phyloP scores from a whole-genome alignment of 192 early-diverging fungal species.

The Entomortierella lignicola region DNA sequence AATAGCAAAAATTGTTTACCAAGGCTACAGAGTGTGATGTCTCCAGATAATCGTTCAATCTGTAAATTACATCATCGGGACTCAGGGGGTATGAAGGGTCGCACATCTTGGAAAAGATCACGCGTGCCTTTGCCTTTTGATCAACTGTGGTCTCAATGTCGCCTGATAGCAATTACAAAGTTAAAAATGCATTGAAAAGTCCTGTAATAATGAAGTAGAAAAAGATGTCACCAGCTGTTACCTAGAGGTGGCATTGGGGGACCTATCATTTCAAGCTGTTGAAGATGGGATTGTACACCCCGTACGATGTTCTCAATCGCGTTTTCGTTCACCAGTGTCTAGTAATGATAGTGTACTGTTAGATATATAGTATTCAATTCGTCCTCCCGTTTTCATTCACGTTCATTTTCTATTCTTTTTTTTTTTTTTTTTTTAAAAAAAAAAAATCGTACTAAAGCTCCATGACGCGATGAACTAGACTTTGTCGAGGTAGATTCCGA shows the following conservation, averaged over 20 bases:
- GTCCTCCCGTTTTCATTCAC: background rate
- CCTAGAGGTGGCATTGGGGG: background rate
- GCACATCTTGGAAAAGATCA: constrained; percentile 15
- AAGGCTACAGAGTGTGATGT: constrained; percentile 15
- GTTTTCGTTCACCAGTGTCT: constrained; percentile 22
- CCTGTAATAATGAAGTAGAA: no score
- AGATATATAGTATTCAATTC: no score
- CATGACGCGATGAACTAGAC: background rate
- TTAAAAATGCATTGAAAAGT: no score
- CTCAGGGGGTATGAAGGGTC: background rate
- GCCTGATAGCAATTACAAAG: background rate
- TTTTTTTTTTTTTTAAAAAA: background rate
- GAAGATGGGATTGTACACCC: constrained; percentile 12
- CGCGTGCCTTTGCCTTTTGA: constrained; percentile 18
- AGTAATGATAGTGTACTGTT: background rate
- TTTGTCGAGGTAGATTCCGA: background rate
- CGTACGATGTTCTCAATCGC: constrained; percentile 10
- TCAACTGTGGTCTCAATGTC: background rate
- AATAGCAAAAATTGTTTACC: constrained; percentile 9
- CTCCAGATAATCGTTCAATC: constrained; percentile 16
- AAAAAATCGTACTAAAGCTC: background rate
- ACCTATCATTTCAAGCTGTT: background rate
- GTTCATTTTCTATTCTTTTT: no score
- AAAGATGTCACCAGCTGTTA: background rate
- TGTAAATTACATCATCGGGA: background rate